phyloP scores from a whole-genome alignment of 2,329 filamentous ascomycete species.

The Laburnicola sp. region DNA sequence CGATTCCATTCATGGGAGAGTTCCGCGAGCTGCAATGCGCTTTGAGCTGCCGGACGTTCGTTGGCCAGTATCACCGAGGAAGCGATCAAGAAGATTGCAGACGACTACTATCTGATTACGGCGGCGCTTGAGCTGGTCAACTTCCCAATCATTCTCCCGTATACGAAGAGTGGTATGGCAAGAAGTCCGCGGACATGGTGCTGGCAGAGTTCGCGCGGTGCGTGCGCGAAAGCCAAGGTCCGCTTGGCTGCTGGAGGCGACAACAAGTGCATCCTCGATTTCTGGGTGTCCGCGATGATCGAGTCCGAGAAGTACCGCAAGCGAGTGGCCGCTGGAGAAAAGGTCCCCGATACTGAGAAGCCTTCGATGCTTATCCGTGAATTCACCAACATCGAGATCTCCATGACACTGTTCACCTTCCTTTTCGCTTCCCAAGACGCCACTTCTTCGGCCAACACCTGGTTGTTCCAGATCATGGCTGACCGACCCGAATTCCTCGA shows the following conservation, averaged over 20 bases:
- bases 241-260: slow-evolving; percentile 88
- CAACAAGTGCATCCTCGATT: slow-evolving; percentile 91
- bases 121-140: slow-evolving; percentile 96
- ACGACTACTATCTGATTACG: slow-evolving; percentile 97
- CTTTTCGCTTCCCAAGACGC: slow-evolving; percentile 97
- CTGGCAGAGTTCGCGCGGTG: slow-evolving; percentile 87
- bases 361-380: slow-evolving; percentile 79
- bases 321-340: slow-evolving; percentile 71
- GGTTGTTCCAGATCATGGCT: slow-evolving; percentile 92
- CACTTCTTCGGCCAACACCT: slow-evolving; percentile 88
- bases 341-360: slow-evolving; percentile 67
- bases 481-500: slow-evolving; percentile 92
- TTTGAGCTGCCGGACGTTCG: slow-evolving; percentile 93
- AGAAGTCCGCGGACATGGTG: slow-evolving; percentile 92
- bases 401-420: slow-evolving; percentile 93
- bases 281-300: slow-evolving; percentile 80
- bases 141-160: slow-evolving; percentile 82
- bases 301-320: slow-evolving; percentile 81
- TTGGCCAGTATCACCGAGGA: slow-evolving; percentile 91
- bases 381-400: slow-evolving; percentile 88
- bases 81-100: slow-evolving; percentile 88
- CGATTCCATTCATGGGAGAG: slow-evolving; percentile 82
- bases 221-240: slow-evolving; percentile 88
- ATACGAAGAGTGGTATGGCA: slow-evolving; percentile 94
- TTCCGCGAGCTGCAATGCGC: slow-evolving; percentile 96